Conservation (phyloP, 768 basidiomycete species). For the Nidularia pulvinata region DNA sequence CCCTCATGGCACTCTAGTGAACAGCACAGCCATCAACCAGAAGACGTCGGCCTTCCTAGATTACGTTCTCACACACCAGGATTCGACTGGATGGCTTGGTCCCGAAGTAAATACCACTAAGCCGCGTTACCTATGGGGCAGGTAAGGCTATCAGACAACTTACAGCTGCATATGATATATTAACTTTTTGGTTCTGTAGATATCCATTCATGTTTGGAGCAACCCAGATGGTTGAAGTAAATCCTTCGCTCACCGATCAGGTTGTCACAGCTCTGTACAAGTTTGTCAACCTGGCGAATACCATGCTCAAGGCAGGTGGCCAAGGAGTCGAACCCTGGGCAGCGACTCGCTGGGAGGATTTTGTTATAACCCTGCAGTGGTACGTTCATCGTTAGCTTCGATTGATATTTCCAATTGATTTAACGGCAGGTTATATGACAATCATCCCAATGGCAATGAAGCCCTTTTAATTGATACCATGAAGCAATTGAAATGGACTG, state of each 20-base stretch:
- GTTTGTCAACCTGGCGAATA: constrained; percentile 50
- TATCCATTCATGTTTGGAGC: constrained; percentile 61
- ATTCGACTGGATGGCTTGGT: constrained; percentile 55
- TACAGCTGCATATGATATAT: neutral
- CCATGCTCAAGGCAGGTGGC: constrained; percentile 46
- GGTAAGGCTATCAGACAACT: constrained; percentile 19
- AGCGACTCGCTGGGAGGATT: constrained; percentile 57
- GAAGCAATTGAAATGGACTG: constrained; percentile 47
- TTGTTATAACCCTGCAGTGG: constrained; percentile 57
- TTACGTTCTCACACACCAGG: constrained; percentile 51
- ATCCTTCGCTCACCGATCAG: constrained; percentile 37
- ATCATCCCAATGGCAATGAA: constrained; percentile 47
- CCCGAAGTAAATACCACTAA: constrained; percentile 53
- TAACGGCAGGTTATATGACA: constrained; percentile 47
- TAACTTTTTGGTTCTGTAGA: constrained; percentile 15
- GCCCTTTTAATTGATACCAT: constrained; percentile 52
- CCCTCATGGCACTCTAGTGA: constrained; percentile 45
- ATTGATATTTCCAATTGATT: neutral
- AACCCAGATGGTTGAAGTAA: constrained; percentile 52
- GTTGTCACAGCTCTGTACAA: constrained; percentile 53
- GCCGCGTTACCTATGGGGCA: constrained; percentile 54
- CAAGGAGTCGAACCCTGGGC: constrained; percentile 55
- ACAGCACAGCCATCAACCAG: constrained; percentile 41
- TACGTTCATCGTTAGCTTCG: constrained; percentile 10
- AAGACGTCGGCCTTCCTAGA: constrained; percentile 47